These are phyloP conservation scores for Penicillium simplicissimum DNA, from an alignment of 495 filamentous ascomycete genomes.

Conservation along the genomic window DNA sequence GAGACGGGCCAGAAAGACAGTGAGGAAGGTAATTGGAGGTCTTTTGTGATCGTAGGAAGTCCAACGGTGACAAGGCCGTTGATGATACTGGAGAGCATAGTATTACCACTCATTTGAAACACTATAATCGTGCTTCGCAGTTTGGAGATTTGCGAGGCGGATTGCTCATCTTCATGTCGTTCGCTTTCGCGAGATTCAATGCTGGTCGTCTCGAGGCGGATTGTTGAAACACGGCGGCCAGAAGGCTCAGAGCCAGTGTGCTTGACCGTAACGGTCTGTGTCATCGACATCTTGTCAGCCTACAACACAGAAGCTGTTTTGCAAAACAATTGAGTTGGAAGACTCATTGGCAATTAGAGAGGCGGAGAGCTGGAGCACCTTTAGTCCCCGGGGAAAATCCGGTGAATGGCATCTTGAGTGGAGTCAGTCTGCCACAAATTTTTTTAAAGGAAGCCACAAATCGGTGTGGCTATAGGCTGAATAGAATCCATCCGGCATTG, in stretches of 20 bases:
- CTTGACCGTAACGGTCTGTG: slow-evolving; percentile 2
- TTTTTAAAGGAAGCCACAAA: not conserved
- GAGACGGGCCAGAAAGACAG: slow-evolving; percentile 47
- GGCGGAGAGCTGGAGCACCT: not conserved
- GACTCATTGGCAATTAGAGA: not conserved
- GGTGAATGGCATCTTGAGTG: slow-evolving; percentile 7
- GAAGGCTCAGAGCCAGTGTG: slow-evolving; percentile 3
- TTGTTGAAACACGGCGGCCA: not conserved
- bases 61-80: slow-evolving; percentile 42
- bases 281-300: not conserved
- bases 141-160: not conserved
- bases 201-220: slow-evolving; percentile 5
- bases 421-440: slow-evolving; percentile 5
- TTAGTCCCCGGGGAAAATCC: not conserved
- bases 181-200: slow-evolving; percentile 2
- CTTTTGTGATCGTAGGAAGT: slow-evolving; percentile 50
- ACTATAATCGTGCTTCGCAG: not conserved
- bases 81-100: slow-evolving; percentile 7
- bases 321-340: not conserved
- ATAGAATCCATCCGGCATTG: not conserved
- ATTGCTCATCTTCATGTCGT: not conserved
- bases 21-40: slow-evolving; percentile 37
- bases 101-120: slow-evolving; percentile 4
- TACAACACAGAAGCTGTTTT: not conserved
- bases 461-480: not conserved